Conservation (phyloP, 1,284 basidiomycete genomes). For the Boletus albobrunnescens region DNA sequence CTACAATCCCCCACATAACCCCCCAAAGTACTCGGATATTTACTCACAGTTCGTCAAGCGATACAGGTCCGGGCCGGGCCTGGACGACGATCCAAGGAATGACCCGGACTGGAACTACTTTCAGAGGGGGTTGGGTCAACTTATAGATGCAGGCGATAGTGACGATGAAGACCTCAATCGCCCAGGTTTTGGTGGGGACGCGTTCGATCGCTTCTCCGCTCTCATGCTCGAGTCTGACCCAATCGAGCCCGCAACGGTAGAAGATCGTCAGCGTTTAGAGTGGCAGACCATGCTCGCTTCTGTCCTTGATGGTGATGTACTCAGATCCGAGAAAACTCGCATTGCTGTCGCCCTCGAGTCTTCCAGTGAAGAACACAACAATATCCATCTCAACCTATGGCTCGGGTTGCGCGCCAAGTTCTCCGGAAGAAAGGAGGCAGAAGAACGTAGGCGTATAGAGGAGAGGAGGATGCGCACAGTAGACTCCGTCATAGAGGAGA, state of each 20-base stretch:
- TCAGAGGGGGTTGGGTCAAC: conserved; percentile 65
- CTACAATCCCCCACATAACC: conserved; percentile 29
- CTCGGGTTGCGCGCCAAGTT: conserved; percentile 86
- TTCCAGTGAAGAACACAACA: conserved; percentile 66
- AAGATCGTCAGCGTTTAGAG: conserved; percentile 80
- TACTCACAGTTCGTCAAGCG: conserved; percentile 75
- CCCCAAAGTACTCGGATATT: conserved; percentile 56
- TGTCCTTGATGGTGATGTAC: conserved; percentile 87
- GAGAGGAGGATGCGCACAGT: conserved; percentile 79
- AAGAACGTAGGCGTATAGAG: conserved; percentile 79
- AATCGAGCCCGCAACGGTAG: conserved; percentile 57
- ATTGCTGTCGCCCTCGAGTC: conserved; percentile 73
- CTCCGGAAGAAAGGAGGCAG: conserved; percentile 73
- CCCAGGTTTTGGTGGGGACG: conserved; percentile 41
- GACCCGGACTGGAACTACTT: conserved; percentile 75
- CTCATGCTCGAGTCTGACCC: conserved; percentile 57
- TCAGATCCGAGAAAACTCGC: conserved; percentile 89
- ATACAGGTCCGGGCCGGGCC: conserved; percentile 57
- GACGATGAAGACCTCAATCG: conserved; percentile 65
- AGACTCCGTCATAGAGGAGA: conserved; percentile 80
- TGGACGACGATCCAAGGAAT: conserved; percentile 62
- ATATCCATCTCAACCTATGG: conserved; percentile 74
- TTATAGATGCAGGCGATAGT: conserved; percentile 69
- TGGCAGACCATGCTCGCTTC: conserved; percentile 95
- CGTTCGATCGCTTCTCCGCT: conserved; percentile 50